Evolutionary conservation across 768 basidiomycete genomes (phyloP), one percentile per base, ranked within the genome.

Genomic region (Vararia minispora): DNA sequence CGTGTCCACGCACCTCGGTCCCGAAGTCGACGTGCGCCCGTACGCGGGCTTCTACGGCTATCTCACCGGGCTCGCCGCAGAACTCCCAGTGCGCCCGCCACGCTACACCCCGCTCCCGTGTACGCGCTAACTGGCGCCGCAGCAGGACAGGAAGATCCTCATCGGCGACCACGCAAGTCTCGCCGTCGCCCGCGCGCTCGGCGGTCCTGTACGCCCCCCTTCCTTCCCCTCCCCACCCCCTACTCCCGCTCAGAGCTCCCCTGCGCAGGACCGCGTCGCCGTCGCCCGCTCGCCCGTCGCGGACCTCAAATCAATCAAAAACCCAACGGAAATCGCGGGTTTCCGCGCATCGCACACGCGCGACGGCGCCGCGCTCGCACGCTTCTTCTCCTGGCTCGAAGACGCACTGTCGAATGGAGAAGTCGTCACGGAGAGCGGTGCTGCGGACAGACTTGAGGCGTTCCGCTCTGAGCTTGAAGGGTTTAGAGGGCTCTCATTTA

Each of bases 381-480:
- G 80, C 11, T 99, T 98, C 60, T 97, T 97, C 49, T 69, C 89
- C 0, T 99, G 94, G 95, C 66, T 99, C 1, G 90, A 98, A 57
- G 83, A 90, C 44, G 72, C 80, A 46, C 63, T 98, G 13, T 57
- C 69, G 3, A 61, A 68, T 6, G 85, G 77, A 0, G 64, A 62
- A 13, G 67, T 64, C 41, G 43, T 92, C 42, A 79, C 70, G 28
- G 94, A 99, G 56, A 78, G 77, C 45, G 71, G 89, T 43, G 94
- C 73, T 10, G 81, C 91, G 1, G 72, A 76, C 48, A 64, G 78
- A 49, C 65, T 99, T 35, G 83, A 90, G 60, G 61, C 74, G 48
- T 95, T 72, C 50, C 66, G 94, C 60, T 75, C 76, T 7, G 76
- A 90, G 53, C 68, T 85, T 17, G 72, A 74, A 21, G 52, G 78